A percentile compares a stretch with the other conserved stretches of the same genome.
phyloP scores from a whole-genome alignment of 116 monocot genomes.

The Cymodocea nodosa region DNA sequence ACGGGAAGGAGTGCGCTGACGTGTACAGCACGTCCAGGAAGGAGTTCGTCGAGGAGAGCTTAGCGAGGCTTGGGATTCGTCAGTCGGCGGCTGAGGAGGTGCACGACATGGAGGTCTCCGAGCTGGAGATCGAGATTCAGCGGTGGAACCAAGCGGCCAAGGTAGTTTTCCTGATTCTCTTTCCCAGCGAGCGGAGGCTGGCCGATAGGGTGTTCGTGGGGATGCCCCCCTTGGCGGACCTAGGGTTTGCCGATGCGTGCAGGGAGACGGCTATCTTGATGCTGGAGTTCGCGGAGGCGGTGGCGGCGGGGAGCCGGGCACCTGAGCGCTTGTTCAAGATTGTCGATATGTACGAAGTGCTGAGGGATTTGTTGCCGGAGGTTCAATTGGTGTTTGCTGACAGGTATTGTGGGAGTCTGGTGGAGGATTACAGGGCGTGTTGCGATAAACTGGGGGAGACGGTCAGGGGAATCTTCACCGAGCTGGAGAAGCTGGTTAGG shows the following conservation, averaged over 20 bases:
- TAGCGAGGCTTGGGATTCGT: conserved; percentile 55
- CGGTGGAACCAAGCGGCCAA: conserved; percentile 49
- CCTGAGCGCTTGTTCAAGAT: conserved; percentile 69
- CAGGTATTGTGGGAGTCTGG: conserved; percentile 14
- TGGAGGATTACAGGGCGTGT: conserved; percentile 10
- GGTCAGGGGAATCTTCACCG: conserved; percentile 19
- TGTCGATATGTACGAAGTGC: conserved; percentile 36
- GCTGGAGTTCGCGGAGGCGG: conserved; percentile 51
- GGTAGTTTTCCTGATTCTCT: conserved; percentile 47
- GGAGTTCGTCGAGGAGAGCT: conserved; percentile 64
- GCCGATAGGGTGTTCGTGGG: conserved; percentile 45
- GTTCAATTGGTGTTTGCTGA: conserved; percentile 28
- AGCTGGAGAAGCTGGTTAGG: conserved; percentile 42
- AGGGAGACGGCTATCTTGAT: conserved; percentile 32
- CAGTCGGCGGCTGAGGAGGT: conserved; percentile 32
- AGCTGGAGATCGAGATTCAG: conserved; percentile 59
- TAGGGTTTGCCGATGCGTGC: conserved; percentile 55
- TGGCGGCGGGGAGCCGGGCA: conserved; percentile 34
- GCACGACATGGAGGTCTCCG: conserved; percentile 23
- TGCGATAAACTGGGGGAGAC: conserved; percentile 20
- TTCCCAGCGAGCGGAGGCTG: conserved; percentile 78
- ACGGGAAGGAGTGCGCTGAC: conserved; percentile 44
- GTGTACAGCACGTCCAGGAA: conserved; percentile 36
- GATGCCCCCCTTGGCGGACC: conserved; percentile 36
- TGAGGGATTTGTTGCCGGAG: conserved; percentile 29